Base-by-base conservation (phyloP, 768 basidiomycete species). In the Phylloporus scabripes region DNA sequence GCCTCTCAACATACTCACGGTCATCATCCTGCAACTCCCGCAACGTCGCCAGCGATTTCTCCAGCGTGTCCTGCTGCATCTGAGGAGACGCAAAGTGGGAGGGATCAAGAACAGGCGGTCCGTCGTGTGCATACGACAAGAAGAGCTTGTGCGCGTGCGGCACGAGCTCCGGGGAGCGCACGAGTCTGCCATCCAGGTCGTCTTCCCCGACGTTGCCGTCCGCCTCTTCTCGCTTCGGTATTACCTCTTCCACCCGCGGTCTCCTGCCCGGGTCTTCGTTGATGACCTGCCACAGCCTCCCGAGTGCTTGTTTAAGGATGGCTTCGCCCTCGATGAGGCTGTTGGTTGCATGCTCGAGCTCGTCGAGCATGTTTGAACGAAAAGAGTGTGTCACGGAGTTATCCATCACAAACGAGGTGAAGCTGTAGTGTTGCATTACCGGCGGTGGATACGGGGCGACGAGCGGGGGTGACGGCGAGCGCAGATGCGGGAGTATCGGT, bases 11-110 rank as follows among this genome's bases (percentile, higher is more conserved):
- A 60, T 92, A 93, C 65, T 92, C 91, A 39, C 88, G 74, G 5
- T 85, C 86, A 57, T 93, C 91, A 59, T 92, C 91, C 56, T 88
- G 85, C 18, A 93, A 71, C 56, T 93, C 91, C 45, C 85, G 79
- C 45, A 92, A 67, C 2, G 80, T 75, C 14, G 83, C 79, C 32
- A 92, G 57, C 12, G 84, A 81, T 62, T 87, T 90, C 60, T 91
- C 87, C 48, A 92, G 62, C 12, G 71, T 82, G 41, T 82, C 83
- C 50, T 80, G 66, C 55, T 88, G 86, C 69, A 79, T 75, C 48
- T 85, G 80, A 18, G 81, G 79, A 4, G 77, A 76, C 6, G 78
- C 69, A 54, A 84, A 86, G 58, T 82, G 81, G 1, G 83, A 80
- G 8, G 75, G 76, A 52, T 85, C 83, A 52, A 73, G 74, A 33